Evolutionary conservation across 2,329 filamentous ascomycete species (phyloP).

Genomic region (Exserohilum rostratum): DNA sequence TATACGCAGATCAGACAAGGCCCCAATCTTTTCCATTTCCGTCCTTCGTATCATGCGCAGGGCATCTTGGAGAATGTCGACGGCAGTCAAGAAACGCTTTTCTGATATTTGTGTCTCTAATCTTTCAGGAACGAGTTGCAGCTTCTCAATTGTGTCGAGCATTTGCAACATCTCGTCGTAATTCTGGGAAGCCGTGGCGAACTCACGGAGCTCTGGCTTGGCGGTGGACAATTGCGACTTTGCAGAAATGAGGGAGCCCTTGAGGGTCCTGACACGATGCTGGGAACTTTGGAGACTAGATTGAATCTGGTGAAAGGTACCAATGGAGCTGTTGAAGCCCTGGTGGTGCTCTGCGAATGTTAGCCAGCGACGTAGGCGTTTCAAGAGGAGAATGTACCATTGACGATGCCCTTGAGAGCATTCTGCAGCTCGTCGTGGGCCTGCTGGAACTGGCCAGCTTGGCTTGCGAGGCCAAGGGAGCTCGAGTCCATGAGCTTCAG

Average conservation of each 20-base stretch:
- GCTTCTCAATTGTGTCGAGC: slow-evolving; percentile 82
- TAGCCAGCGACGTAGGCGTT: background rate
- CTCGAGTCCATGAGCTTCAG: slow-evolving; percentile 92
- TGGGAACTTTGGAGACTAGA: slow-evolving; percentile 89
- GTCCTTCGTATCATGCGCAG: slow-evolving; percentile 82
- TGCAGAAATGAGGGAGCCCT: slow-evolving; percentile 79
- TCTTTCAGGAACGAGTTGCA: slow-evolving; percentile 88
- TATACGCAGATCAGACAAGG: slow-evolving; percentile 80
- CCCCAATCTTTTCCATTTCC: slow-evolving; percentile 89
- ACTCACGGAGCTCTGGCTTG: slow-evolving; percentile 87
- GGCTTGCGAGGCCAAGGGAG: slow-evolving; percentile 88
- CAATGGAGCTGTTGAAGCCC: slow-evolving; percentile 98
- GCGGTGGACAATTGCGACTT: slow-evolving; percentile 82
- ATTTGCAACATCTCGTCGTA: slow-evolving; percentile 90
- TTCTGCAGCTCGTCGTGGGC: slow-evolving; percentile 89
- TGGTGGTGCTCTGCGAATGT: slow-evolving; percentile 79
- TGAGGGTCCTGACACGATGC: slow-evolving; percentile 79
- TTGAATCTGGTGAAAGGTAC: slow-evolving; percentile 98
- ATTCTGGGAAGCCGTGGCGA: slow-evolving; percentile 84
- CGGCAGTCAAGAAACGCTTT: slow-evolving; percentile 90
- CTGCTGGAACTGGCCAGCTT: slow-evolving; percentile 82
- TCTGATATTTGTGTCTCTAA: slow-evolving; percentile 94
- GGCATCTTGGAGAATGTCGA: slow-evolving; percentile 88
- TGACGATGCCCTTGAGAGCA: slow-evolving; percentile 91
- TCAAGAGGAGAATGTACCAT: slow-evolving; percentile 54